A percentile compares a stretch with the other conserved stretches of the same genome.
These are phyloP conservation scores for Plasmodium falciparum DNA, from an alignment of 169 alveolate species.

Conservation along the genomic window DNA sequence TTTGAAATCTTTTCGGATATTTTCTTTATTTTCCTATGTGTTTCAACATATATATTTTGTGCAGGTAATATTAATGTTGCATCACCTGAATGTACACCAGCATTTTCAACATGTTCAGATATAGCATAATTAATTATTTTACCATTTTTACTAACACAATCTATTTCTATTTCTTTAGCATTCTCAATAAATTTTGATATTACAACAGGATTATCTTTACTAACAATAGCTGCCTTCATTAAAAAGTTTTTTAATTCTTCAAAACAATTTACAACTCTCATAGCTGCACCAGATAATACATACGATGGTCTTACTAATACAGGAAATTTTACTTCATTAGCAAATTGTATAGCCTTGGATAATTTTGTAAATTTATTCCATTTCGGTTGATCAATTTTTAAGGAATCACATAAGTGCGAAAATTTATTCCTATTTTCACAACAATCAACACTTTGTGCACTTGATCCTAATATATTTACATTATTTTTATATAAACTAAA, in stretches of 20 bases:
- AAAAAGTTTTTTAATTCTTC: conserved; percentile 85
- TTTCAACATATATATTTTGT: conserved; percentile 91
- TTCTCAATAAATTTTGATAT: conserved; percentile 89
- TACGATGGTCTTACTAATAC: conserved; percentile 93
- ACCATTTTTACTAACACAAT: conserved; percentile 89
- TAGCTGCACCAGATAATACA: conserved; percentile 93
- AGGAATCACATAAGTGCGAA: conserved; percentile 87
- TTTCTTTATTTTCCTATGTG: conserved; percentile 89
- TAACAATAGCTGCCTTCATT: conserved; percentile 89
- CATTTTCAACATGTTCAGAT: conserved; percentile 93
- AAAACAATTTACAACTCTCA: conserved; percentile 88
- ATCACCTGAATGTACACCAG: conserved; percentile 93
- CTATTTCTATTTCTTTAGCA: conserved; percentile 91
- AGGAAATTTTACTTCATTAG: conserved; percentile 85
- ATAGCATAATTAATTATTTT: conserved; percentile 90
- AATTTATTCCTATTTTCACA: conserved; percentile 91
- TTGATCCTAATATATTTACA: conserved; percentile 88
- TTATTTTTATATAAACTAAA: conserved; percentile 80
- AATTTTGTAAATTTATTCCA: conserved; percentile 90
- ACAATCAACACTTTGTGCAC: conserved; percentile 90
- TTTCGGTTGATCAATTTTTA: conserved; percentile 91
- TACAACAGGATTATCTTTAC: conserved; percentile 91
- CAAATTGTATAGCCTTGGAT: conserved; percentile 82
- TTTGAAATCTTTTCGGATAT: conserved; percentile 89
- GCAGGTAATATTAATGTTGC: conserved; percentile 92